phyloP scores from a whole-genome alignment of 176 grass and related monocot genomes.

The Zizania latifolia region DNA sequence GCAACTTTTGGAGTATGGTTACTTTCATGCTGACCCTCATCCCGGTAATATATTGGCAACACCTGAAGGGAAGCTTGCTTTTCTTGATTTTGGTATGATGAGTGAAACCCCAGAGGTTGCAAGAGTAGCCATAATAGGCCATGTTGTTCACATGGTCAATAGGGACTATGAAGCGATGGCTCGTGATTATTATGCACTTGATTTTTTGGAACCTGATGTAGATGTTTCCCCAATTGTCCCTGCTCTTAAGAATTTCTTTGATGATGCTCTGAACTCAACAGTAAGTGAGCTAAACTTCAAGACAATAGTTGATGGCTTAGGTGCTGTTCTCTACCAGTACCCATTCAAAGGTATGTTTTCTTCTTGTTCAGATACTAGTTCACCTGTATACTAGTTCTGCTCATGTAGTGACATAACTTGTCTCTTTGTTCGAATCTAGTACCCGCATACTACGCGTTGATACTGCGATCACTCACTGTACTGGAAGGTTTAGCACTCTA shows the following conservation, averaged over 20 bases:
- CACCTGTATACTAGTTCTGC: not conserved
- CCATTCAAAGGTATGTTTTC: conserved; percentile 80
- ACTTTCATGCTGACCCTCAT: conserved; percentile 93
- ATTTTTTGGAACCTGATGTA: conserved; percentile 73
- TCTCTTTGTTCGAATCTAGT: conserved; percentile 54
- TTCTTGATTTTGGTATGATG: conserved; percentile 99
- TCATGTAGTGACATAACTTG: conserved; percentile 17
- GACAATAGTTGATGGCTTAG: conserved; percentile 86
- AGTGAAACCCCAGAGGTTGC: conserved; percentile 96
- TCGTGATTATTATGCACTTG: conserved; percentile 86
- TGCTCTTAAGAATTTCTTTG: conserved; percentile 84
- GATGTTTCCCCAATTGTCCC: conserved; percentile 93
- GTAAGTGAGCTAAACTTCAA: conserved; percentile 99
- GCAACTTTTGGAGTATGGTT: conserved; percentile 90
- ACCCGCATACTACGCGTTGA: conserved; percentile 90
- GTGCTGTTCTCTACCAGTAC: conserved; percentile 88
- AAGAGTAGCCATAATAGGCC: conserved; percentile 86
- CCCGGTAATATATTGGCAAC: conserved; percentile 96
- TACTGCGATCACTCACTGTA: conserved; percentile 89
- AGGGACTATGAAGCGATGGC: conserved; percentile 97
- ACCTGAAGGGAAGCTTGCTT: conserved; percentile 87
- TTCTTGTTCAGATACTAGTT: conserved; percentile 6
- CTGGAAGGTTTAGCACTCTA: conserved; percentile 94
- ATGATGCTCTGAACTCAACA: conserved; percentile 86
- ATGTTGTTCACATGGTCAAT: conserved; percentile 98